phyloP scores from a whole-genome alignment of 2,329 filamentous ascomycete genomes.

The Colletotrichum sp. region DNA sequence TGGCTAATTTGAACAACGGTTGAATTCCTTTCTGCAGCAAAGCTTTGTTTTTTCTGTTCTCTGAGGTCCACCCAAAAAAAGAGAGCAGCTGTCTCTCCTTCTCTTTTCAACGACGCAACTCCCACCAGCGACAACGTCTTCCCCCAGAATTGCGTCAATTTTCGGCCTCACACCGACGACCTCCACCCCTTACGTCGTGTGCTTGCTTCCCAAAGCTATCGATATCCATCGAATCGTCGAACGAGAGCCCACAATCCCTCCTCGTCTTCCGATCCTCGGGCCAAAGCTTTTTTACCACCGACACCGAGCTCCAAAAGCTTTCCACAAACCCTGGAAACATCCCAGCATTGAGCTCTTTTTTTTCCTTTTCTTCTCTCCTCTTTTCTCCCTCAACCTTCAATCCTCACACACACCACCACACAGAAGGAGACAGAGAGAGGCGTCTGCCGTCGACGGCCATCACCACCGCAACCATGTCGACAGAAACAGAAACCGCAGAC shows the following conservation, averaged over 20 bases:
- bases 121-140: background rate
- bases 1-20: conserved; percentile 8
- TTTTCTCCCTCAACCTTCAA: background rate
- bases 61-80: background rate
- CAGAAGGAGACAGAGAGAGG: background rate
- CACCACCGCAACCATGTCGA: conserved; percentile 14
- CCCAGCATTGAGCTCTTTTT: background rate
- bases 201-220: background rate
- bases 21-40: background rate
- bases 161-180: background rate
- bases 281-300: conserved; percentile 7
- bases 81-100: background rate
- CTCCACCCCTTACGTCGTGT: background rate
- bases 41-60: background rate
- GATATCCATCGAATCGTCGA: conserved; percentile 10
- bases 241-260: background rate
- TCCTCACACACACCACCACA: background rate
- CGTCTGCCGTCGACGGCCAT: background rate
- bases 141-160: background rate
- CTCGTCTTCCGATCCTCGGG: conserved; percentile 19
- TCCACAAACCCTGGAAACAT: background rate
- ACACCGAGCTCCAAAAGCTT: conserved; percentile 11
- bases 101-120: background rate
- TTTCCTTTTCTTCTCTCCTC: background rate
- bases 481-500: conserved; percentile 17